Evolutionary conservation across 225 moss, liverwort and hornwort species (phyloP).

Genomic region (Pseudisothecium myosuroides): DNA sequence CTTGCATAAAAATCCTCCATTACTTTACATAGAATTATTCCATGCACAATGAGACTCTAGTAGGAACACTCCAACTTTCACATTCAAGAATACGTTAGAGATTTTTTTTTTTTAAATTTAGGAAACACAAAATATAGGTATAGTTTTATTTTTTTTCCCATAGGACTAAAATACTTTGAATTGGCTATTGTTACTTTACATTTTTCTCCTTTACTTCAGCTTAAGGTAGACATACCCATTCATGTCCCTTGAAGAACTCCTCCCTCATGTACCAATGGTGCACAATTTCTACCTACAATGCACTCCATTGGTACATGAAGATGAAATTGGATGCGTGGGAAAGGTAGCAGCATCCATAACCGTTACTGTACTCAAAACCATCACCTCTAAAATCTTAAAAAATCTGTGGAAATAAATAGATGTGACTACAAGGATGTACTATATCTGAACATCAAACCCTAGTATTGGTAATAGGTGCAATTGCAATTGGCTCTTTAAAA

Average conservation of each 20-base stretch:
- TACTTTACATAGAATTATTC: not conserved
- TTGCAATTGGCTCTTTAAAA: no score
- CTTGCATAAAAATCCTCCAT: no score
- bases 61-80: no score
- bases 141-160: not conserved
- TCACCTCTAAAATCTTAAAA: no score
- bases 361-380: no score
- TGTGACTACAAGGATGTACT: no score
- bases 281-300: not conserved
- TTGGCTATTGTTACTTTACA: not conserved
- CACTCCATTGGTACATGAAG: not conserved
- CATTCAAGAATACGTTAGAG: not conserved
- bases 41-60: rapidly evolving
- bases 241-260: rapidly evolving
- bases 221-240: not conserved
- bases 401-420: no score
- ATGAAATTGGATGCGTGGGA: no score
- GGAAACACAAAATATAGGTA: not conserved
- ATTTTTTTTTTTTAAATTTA: not conserved
- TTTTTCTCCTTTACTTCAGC: not conserved
- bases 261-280: rapidly evolving
- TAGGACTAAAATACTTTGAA: not conserved
- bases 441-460: no score
- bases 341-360: no score
- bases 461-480: no score